Evolutionary conservation across 2,329 filamentous ascomycete genomes (phyloP), one percentile per base, ranked within the genome.

Genomic region (Rhinocladiella similis): DNA sequence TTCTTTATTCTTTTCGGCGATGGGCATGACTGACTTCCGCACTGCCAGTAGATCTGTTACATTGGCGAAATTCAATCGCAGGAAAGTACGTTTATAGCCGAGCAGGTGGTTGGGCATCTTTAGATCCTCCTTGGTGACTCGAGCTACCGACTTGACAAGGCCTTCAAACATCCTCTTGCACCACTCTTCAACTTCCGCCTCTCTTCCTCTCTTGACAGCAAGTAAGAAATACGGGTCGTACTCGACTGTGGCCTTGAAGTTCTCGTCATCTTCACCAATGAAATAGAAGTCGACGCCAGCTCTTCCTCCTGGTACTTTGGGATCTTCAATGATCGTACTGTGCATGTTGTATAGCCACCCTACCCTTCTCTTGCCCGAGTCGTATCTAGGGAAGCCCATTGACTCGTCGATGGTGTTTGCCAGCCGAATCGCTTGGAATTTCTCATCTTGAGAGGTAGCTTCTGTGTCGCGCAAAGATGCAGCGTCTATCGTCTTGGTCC

Each of bases 311-410:
- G 89, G 87, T 45, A 89, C 82, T 65, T 90, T 89, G 14, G 92
- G 83, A 70, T 97, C 93, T 72, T 96, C 78, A 45, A 99, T 81
- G 12, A 86, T 85, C 0, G 94, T 97, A 38, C 91, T 86, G 70
- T 96, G 90, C 77, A 97, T 90, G 69, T 97, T 99, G 66, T 93
- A 90, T 3, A 99, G 83, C 94, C 94, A 99, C 62, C 95, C 92
- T 48, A 89, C 83, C 69, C 86, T 89, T 75, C 88, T 91, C 70
- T 89, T 85, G 47, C 91, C 94, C 29, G 90, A 87, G 63, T 99
- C 95, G 71, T 92, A 97, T 49, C 93, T 88, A 33, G 87, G 82
- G 72, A 99, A 99, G 51, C 94, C 95, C 86, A 97, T 94, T 60
- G 83, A 82, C 77, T 97, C 94, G 77, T 99, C 95, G 70, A 99